These are phyloP conservation scores for Beta corolliflora DNA, from an alignment of 179 eudicot genomes.

Conservation along the genomic window DNA sequence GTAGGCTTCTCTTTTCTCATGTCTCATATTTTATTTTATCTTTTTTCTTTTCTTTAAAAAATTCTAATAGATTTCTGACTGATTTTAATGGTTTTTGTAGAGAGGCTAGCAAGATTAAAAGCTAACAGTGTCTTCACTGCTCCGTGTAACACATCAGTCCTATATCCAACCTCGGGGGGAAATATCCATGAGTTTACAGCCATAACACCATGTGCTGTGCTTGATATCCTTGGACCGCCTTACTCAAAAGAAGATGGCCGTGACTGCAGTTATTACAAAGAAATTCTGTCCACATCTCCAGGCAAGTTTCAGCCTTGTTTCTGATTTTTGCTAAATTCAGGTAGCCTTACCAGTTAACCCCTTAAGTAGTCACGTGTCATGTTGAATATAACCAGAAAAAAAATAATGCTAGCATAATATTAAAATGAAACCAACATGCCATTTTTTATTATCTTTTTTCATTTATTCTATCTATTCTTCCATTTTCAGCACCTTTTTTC, in stretches of 20 bases:
- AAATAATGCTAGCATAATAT: not conserved
- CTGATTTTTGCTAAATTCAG: not conserved
- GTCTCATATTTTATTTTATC: not conserved
- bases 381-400: not conserved
- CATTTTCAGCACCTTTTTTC: too few relatives aligned
- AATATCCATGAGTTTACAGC: conserved; percentile 74
- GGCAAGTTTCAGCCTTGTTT: conserved; percentile 40
- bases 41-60: not conserved
- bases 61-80: conserved; percentile 3
- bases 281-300: conserved; percentile 30
- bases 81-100: conserved; percentile 39
- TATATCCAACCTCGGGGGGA: conserved; percentile 75
- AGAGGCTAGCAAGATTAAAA: conserved; percentile 50
- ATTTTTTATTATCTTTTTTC: too few relatives aligned
- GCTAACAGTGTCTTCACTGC: conserved; percentile 48
- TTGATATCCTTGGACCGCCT: conserved; percentile 82
- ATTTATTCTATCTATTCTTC: too few relatives aligned
- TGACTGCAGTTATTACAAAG: conserved; percentile 63
- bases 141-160: conserved; percentile 60
- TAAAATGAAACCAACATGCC: too few relatives aligned
- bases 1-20: conserved; percentile 11
- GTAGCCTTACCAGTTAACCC: not conserved
- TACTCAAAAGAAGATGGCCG: conserved; percentile 74
- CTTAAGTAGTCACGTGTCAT: not conserved
- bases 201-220: conserved; percentile 70